A percentile compares a stretch with the other conserved stretches of the same genome.
Conservation (phyloP, 2,329 filamentous ascomycete species). For the Ceratocystis harringtonii region DNA sequence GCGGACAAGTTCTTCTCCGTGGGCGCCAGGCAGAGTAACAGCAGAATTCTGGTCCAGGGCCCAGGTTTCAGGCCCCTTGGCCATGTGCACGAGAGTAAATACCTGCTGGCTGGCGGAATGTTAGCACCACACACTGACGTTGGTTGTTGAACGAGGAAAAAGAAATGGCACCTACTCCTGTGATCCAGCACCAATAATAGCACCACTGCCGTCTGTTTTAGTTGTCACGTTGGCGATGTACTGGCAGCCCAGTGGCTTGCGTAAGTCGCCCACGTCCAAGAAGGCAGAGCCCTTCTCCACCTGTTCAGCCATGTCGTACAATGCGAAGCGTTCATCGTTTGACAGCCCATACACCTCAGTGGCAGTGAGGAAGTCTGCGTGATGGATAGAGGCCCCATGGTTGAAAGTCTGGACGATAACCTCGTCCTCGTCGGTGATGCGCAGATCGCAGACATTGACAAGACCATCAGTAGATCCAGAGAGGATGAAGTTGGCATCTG, state of each 20-base stretch:
- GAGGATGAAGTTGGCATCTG: slow-evolving; percentile 45
- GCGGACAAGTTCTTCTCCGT: slow-evolving; percentile 48
- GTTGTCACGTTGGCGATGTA: slow-evolving; percentile 55
- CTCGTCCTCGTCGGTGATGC: slow-evolving; percentile 59
- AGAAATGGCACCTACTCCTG: slow-evolving; percentile 41
- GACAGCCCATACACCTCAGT: slow-evolving; percentile 57
- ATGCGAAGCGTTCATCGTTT: slow-evolving; percentile 62
- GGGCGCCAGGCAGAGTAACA: slow-evolving; percentile 46
- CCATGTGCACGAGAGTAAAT: slow-evolving; percentile 47
- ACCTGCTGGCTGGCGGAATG: slow-evolving; percentile 32
- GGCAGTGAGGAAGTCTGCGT: slow-evolving; percentile 52
- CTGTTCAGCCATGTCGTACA: slow-evolving; percentile 54
- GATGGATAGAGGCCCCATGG: slow-evolving; percentile 58
- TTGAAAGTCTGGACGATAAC: slow-evolving; percentile 66
- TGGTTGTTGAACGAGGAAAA: neutral
- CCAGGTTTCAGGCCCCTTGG: slow-evolving; percentile 37
- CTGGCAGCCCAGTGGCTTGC: slow-evolving; percentile 50
- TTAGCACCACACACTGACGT: neutral
- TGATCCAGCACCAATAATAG: slow-evolving; percentile 48
- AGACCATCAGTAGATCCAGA: slow-evolving; percentile 70
- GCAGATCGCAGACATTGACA: slow-evolving; percentile 60
- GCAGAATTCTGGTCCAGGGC: slow-evolving; percentile 37
- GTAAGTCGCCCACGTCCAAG: slow-evolving; percentile 52
- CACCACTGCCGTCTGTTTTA: slow-evolving; percentile 42
- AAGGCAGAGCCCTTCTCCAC: slow-evolving; percentile 42